phyloP scores from a whole-genome alignment of 768 basidiomycete species.

The Mycena epipterygia region DNA sequence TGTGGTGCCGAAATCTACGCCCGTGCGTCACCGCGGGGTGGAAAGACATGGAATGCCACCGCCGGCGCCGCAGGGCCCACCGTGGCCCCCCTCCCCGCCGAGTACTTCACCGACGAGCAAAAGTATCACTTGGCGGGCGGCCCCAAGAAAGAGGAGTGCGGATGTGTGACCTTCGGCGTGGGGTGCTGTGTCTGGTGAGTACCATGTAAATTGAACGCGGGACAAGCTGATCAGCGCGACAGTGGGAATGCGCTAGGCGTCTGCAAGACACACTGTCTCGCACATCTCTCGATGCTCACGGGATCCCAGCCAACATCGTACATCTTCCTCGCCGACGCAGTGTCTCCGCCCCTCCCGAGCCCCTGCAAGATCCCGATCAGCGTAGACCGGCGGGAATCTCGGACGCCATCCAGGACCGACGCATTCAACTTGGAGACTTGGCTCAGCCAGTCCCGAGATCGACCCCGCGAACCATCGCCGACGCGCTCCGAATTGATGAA shows the following conservation, averaged over 20 bases:
- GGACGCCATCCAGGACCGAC: not conserved
- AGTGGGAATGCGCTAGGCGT: conserved; percentile 18
- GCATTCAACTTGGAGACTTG: not conserved
- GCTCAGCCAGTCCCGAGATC: not conserved
- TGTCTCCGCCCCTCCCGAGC: not conserved
- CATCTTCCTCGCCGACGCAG: not conserved
- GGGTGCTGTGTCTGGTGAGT: conserved; percentile 19
- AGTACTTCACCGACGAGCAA: conserved; percentile 19
- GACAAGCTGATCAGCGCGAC: not conserved
- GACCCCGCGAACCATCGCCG: not conserved
- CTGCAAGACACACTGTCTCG: not conserved
- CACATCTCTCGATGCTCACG: not conserved
- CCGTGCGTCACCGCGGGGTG: not conserved
- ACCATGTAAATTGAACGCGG: not conserved
- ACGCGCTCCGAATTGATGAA: not conserved
- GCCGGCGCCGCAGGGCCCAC: not conserved
- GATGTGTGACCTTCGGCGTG: not conserved
- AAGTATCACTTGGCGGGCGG: not conserved
- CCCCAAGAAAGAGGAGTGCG: not conserved
- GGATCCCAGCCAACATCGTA: not conserved
- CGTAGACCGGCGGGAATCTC: not conserved
- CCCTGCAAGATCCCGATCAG: not conserved
- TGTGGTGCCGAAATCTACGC: conserved; percentile 2
- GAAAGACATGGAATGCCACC: not conserved
- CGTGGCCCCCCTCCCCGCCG: not conserved